A percentile compares a stretch with the other conserved stretches of the same genome.
Conservation (phyloP, 2,329 filamentous ascomycete species). For the Colletotrichum incanum region DNA sequence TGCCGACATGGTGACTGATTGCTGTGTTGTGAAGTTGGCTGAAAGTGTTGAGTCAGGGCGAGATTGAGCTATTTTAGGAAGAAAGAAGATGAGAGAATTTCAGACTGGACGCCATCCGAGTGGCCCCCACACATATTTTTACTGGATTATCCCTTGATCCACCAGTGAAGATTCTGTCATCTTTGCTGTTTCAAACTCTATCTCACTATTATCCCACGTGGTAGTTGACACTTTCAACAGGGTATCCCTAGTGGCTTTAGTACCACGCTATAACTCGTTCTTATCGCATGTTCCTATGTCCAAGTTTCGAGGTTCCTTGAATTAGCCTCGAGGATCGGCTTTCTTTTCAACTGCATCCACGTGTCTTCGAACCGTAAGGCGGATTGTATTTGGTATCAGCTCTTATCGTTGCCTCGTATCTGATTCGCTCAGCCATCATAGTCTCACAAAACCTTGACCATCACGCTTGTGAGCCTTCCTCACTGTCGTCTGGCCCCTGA, state of each 20-base stretch:
- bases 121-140: slow-evolving; percentile 16
- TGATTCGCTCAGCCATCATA: neutral
- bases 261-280: neutral
- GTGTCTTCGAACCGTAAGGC: neutral
- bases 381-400: neutral
- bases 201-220: slow-evolving; percentile 14
- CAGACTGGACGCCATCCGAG: slow-evolving; percentile 3
- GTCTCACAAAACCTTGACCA: neutral
- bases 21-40: neutral
- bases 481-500: neutral
- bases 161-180: slow-evolving; percentile 18
- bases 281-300: fast-evolving
- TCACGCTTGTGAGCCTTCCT: slow-evolving; percentile 15
- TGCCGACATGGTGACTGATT: slow-evolving; percentile 13
- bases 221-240: neutral
- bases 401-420: neutral
- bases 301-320: neutral
- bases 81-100: slow-evolving; percentile 39
- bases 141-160: slow-evolving; percentile 15
- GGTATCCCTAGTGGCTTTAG: neutral
- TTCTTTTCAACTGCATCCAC: neutral
- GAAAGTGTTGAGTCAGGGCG: slow-evolving; percentile 32
- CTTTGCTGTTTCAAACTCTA: slow-evolving; percentile 3
- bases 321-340: neutral
- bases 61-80: slow-evolving; percentile 38